Evolutionary conservation across 116 monocot genomes (phyloP).

Genomic region (Zostera marina): DNA sequence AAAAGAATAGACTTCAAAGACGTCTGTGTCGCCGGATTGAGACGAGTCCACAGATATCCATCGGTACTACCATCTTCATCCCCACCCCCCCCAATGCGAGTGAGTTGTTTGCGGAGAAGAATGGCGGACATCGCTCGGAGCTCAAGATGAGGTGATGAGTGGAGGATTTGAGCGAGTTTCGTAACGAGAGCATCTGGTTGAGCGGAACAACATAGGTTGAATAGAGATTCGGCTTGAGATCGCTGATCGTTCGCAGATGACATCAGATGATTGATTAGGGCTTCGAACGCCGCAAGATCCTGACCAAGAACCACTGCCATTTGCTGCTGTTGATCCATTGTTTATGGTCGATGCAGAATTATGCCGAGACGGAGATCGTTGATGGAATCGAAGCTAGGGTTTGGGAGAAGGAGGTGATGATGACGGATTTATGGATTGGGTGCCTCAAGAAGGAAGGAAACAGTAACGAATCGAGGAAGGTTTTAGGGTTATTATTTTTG

Average conservation of each 20-base stretch:
- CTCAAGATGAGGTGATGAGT: slow-evolving; percentile 41
- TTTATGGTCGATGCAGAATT: not conserved
- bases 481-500: too few species aligned
- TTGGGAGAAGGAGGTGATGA: not conserved
- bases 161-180: slow-evolving; percentile 32
- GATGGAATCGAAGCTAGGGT: not conserved
- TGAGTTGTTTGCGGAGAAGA: slow-evolving; percentile 68
- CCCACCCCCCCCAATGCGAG: not conserved
- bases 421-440: too few species aligned
- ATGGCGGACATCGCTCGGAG: slow-evolving; percentile 73
- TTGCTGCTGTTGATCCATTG: slow-evolving; percentile 11
- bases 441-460: too few species aligned
- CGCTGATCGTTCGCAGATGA: slow-evolving; percentile 33
- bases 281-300: slow-evolving; percentile 23
- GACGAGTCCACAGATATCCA: slow-evolving; percentile 23
- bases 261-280: slow-evolving; percentile 24
- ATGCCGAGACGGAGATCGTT: not conserved
- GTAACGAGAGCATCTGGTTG: slow-evolving; percentile 24
- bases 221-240: slow-evolving; percentile 28
- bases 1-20: slow-evolving; percentile 50
- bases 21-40: slow-evolving; percentile 35
- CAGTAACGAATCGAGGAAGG: too few species aligned
- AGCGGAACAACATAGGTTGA: slow-evolving; percentile 23
- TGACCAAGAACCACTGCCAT: slow-evolving; percentile 13
- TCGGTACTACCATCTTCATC: not conserved